Conservation (phyloP, 2,329 filamentous ascomycete genomes). For the Sarocladium strictum region DNA sequence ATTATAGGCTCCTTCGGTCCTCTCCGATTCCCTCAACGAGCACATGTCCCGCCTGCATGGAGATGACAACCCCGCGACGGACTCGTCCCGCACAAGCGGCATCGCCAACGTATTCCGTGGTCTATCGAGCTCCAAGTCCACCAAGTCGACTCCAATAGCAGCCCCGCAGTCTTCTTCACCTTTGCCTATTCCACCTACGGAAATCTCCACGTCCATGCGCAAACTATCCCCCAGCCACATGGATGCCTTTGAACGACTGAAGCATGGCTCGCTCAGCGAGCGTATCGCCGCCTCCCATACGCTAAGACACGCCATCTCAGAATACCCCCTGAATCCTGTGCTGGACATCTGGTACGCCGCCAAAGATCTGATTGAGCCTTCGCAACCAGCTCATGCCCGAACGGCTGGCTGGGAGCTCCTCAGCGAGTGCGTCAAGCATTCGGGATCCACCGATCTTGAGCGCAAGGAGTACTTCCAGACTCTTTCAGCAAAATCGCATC, state of each 20-base stretch:
- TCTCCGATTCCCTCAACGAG: slow-evolving; percentile 22
- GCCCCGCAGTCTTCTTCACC: slow-evolving; percentile 33
- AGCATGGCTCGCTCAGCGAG: slow-evolving; percentile 44
- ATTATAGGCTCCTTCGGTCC: neutral
- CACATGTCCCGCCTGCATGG: slow-evolving; percentile 56
- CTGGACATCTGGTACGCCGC: slow-evolving; percentile 61
- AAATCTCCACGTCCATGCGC: slow-evolving; percentile 30
- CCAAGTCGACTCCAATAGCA: slow-evolving; percentile 42
- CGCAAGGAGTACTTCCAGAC: slow-evolving; percentile 61
- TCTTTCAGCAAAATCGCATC: slow-evolving; percentile 47
- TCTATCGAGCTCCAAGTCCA: slow-evolving; percentile 49
- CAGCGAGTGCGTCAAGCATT: slow-evolving; percentile 58
- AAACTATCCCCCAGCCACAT: slow-evolving; percentile 46
- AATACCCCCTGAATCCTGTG: slow-evolving; percentile 53
- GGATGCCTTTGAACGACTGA: slow-evolving; percentile 49
- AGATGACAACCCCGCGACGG: slow-evolving; percentile 49
- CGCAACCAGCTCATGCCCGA: slow-evolving; percentile 47
- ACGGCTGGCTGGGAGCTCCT: slow-evolving; percentile 60
- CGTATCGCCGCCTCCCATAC: slow-evolving; percentile 51
- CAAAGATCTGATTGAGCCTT: slow-evolving; percentile 56
- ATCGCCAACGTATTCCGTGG: slow-evolving; percentile 60
- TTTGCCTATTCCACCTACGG: slow-evolving; percentile 33
- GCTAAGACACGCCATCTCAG: slow-evolving; percentile 49
- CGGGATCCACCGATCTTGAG: slow-evolving; percentile 59
- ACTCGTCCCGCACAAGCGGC: slow-evolving; percentile 49